Evolutionary conservation across 306 rosid species (phyloP).

Genomic region (Trifolium repens): DNA sequence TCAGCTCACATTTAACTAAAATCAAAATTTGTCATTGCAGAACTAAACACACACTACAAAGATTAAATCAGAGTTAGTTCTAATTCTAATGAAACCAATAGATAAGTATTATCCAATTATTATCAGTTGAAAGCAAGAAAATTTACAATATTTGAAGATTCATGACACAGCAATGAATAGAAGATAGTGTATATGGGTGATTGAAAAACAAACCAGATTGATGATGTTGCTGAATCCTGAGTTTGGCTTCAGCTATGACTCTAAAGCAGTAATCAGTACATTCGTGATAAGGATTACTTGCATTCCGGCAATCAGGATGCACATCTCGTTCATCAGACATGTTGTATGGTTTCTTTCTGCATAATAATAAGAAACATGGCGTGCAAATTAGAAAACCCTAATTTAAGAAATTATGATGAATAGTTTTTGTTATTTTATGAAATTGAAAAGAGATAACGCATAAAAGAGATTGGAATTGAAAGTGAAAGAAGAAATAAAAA

Average conservation of each 20-base stretch:
- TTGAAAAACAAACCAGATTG: constrained; percentile 53
- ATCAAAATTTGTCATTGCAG: no score
- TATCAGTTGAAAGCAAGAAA: no score
- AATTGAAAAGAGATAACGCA: background rate
- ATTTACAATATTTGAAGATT: no score
- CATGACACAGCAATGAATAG: no score
- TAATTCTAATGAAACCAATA: no score
- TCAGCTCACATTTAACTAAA: background rate
- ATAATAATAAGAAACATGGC: background rate
- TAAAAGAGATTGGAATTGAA: constrained; percentile 24
- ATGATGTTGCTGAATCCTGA: constrained; percentile 45
- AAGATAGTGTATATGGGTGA: background rate
- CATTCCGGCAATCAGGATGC: constrained; percentile 93
- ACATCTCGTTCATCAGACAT: constrained; percentile 81
- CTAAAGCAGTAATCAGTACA: constrained; percentile 86
- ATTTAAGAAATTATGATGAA: background rate
- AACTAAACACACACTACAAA: background rate
- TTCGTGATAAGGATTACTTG: constrained; percentile 81
- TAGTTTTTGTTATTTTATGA: background rate
- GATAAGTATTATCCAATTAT: no score
- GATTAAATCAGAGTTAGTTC: no score
- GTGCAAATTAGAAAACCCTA: constrained; percentile 29
- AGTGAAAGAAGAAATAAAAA: no score
- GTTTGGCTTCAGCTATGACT: constrained; percentile 73
- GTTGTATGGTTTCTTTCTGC: constrained; percentile 17